Percentiles rank a stretch among this genome's conserved stretches.
Evolutionary conservation across 805 yeast genomes (phyloP).

Genomic region (Teunomyces funiuensis): DNA sequence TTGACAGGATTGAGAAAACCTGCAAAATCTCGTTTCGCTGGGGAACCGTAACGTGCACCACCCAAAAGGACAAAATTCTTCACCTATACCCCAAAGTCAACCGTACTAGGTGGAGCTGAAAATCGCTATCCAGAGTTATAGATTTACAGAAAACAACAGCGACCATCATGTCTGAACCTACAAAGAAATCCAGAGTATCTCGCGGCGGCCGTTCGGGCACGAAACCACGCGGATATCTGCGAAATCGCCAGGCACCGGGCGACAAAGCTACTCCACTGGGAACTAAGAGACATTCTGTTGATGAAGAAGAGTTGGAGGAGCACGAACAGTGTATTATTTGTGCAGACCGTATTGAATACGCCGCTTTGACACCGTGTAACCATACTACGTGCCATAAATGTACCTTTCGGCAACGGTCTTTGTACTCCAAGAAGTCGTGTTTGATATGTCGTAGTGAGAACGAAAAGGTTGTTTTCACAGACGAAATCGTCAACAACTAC

Average conservation of each 20-base stretch:
- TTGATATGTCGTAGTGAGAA: conserved; percentile 80
- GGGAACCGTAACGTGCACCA: not conserved
- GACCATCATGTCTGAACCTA: not conserved
- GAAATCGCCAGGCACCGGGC: conserved; percentile 6
- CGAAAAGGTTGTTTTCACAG: conserved; percentile 57
- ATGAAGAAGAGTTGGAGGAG: conserved; percentile 31
- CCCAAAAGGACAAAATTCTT: conserved; percentile 2
- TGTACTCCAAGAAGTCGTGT: conserved; percentile 73
- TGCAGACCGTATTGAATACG: conserved; percentile 64
- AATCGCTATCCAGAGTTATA: not conserved
- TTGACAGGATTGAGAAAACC: not conserved
- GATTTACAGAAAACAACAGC: not conserved
- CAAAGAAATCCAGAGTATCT: not conserved
- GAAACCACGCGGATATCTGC: conserved; percentile 1
- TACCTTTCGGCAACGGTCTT: conserved; percentile 76
- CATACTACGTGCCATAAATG: conserved; percentile 85
- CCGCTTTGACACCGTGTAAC: conserved; percentile 78
- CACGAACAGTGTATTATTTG: conserved; percentile 73
- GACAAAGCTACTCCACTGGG: conserved; percentile 11
- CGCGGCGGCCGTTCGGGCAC: conserved; percentile 3
- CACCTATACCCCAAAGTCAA: not conserved
- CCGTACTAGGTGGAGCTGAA: not conserved
- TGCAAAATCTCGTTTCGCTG: not conserved
- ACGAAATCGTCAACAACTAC: conserved; percentile 35
- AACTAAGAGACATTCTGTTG: conserved; percentile 7